phyloP scores from a whole-genome alignment of 306 rosid genomes.

The Vigna hirtella region DNA sequence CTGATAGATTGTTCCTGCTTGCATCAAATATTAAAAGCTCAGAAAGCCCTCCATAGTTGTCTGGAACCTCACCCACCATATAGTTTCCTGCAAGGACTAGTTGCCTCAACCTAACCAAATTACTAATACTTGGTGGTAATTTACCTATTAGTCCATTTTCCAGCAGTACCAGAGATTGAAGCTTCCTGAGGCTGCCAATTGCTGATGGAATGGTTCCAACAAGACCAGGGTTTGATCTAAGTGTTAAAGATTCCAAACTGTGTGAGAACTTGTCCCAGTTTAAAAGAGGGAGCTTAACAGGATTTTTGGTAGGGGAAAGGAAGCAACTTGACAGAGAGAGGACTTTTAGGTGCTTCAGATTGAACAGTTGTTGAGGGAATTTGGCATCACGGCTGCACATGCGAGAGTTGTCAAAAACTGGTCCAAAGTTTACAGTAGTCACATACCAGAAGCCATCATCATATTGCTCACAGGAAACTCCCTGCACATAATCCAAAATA shows the following conservation, averaged over 20 bases:
- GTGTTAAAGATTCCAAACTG: slow-evolving; percentile 57
- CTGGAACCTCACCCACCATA: slow-evolving; percentile 52
- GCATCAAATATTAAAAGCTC: slow-evolving; percentile 60
- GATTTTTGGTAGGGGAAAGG: slow-evolving; percentile 44
- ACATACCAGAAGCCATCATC: slow-evolving; percentile 62
- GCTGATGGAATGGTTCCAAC: slow-evolving; percentile 55
- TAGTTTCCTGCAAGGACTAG: slow-evolving; percentile 58
- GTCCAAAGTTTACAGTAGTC: slow-evolving; percentile 52
- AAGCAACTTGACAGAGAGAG: slow-evolving; percentile 58
- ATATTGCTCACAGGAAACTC: slow-evolving; percentile 61
- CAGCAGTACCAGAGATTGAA: slow-evolving; percentile 54
- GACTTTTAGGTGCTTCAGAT: slow-evolving; percentile 54
- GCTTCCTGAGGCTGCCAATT: slow-evolving; percentile 53
- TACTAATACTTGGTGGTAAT: slow-evolving; percentile 52
- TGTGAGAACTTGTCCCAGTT: slow-evolving; percentile 53
- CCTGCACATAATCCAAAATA: slow-evolving; percentile 45
- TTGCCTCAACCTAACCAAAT: slow-evolving; percentile 43
- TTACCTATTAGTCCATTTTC: slow-evolving; percentile 56
- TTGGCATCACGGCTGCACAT: slow-evolving; percentile 44
- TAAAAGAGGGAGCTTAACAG: slow-evolving; percentile 51
- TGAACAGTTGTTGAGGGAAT: slow-evolving; percentile 54
- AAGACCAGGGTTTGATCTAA: slow-evolving; percentile 63
- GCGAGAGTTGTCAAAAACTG: slow-evolving; percentile 56
- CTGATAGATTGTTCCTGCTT: slow-evolving; percentile 57
- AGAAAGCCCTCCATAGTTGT: slow-evolving; percentile 39